Conservation (phyloP, 1,284 basidiomycete genomes). For the Afroboletus lepidellus region DNA sequence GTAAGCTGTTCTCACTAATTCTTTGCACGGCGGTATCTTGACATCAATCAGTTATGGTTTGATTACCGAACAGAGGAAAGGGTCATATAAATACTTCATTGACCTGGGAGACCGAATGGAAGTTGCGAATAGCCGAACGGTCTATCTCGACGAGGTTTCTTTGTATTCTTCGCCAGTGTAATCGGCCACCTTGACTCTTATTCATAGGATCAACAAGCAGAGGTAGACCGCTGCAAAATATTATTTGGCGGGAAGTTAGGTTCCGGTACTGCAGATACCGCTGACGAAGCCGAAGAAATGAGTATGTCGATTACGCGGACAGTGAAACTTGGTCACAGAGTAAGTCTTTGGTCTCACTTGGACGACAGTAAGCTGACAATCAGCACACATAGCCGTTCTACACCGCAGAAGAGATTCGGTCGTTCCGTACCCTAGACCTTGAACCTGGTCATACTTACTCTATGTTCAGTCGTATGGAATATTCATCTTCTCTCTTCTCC, state of each 20-base stretch:
- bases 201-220: slow-evolving; percentile 55
- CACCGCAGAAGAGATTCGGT: slow-evolving; percentile 77
- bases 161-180: background rate
- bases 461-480: background rate
- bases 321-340: slow-evolving; percentile 52
- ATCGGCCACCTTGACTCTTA: slow-evolving; percentile 13
- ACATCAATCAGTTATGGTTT: slow-evolving; percentile 68
- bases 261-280: slow-evolving; percentile 42
- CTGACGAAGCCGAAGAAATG: slow-evolving; percentile 41
- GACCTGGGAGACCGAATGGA: slow-evolving; percentile 78
- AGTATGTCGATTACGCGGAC: slow-evolving; percentile 35
- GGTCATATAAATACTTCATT: slow-evolving; percentile 75
- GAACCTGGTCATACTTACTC: slow-evolving; percentile 59
- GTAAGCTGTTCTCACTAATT: slow-evolving; percentile 41
- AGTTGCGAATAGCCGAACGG: slow-evolving; percentile 65
- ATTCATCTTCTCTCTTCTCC: slow-evolving; percentile 1
- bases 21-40: slow-evolving; percentile 8
- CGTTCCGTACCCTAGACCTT: slow-evolving; percentile 77
- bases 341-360: slow-evolving; percentile 22
- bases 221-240: slow-evolving; percentile 56
- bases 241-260: slow-evolving; percentile 64
- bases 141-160: slow-evolving; percentile 75
- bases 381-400: slow-evolving; percentile 68
- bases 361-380: slow-evolving; percentile 2
- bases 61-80: slow-evolving; percentile 83